Evolutionary conservation across 2,329 filamentous ascomycete genomes (phyloP), one percentile per base, ranked within the genome.

Genomic region (Chalaropsis ovoidea): DNA sequence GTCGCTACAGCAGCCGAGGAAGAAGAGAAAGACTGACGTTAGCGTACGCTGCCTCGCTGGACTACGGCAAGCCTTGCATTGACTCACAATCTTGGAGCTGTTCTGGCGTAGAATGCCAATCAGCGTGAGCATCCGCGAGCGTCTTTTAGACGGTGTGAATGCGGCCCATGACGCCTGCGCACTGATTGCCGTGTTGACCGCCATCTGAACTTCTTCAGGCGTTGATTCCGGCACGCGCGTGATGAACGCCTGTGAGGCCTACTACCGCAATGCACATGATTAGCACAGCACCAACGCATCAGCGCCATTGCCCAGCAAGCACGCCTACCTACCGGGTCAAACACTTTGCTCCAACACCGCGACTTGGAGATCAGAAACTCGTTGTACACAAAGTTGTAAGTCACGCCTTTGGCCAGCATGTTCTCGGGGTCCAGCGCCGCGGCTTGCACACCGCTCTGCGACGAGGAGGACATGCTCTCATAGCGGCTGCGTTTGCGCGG

Each of bases 151-250:
- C 10, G 56, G 49, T 17, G 65, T 22, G 8, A 68, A n/a, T 11
- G 41, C 31, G 8, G 63, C 61, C 68, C 68, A 69, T 17, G 19
- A 54, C 4, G 54, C 41, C 35, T 70, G 67, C 10, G 69, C 68
- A 24, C 35, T 47, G 6, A 24, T 58, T 2, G 70, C 69, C 5
- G 62, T 52, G 11, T 41, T 42, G 17, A 71, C 69, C 17, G 61
- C 68, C 22, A 63, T 54, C 42, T 69, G 65, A 0, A 70, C 65
- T 31, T 71, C 69, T 15, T 68, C 49, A 2, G 19, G 42, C 7
- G 68, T 70, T 2, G 69, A 70, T n/a, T 71, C 69, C 3, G 70
- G 70, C n/a, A 70, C 68, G n/a, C 70, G 56, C n/a, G 70, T 70
- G 2, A 70, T 43, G 54, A 70, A 68, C 1, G 39, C 58, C 52